phyloP scores from a whole-genome alignment of 345 rosid genomes.

The Alliaria petiolata region DNA sequence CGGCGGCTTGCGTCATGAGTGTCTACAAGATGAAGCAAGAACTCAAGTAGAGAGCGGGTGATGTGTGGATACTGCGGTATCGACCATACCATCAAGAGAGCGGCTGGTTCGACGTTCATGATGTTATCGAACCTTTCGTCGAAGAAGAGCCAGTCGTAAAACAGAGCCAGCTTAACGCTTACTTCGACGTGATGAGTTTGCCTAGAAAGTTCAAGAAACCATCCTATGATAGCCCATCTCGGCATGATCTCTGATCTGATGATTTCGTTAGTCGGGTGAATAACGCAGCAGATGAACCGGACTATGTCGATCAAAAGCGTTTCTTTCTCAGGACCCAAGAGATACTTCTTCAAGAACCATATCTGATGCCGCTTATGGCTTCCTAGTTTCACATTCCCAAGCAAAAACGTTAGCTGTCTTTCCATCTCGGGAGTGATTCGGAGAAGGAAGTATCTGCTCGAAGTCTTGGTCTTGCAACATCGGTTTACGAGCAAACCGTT shows the following conservation, averaged over 20 bases:
- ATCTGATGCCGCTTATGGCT: slow-evolving; percentile 63
- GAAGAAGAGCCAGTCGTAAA: slow-evolving; percentile 86
- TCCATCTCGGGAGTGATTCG: slow-evolving; percentile 70
- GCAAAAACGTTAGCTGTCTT: slow-evolving; percentile 65
- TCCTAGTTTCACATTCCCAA: slow-evolving; percentile 69
- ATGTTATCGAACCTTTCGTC: slow-evolving; percentile 60
- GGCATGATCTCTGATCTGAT: slow-evolving; percentile 65
- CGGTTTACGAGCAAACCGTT: slow-evolving; percentile 52
- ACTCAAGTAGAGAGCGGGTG: slow-evolving; percentile 68
- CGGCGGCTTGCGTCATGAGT: slow-evolving; percentile 51
- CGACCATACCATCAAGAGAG: slow-evolving; percentile 69
- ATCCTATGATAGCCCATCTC: slow-evolving; percentile 85
- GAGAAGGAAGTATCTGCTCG: slow-evolving; percentile 61
- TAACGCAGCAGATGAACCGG: slow-evolving; percentile 71
- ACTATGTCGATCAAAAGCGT: slow-evolving; percentile 58
- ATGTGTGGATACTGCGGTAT: slow-evolving; percentile 58
- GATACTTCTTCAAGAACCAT: slow-evolving; percentile 74
- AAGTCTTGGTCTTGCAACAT: slow-evolving; percentile 49
- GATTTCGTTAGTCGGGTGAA: slow-evolving; percentile 61
- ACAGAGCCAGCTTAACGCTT: slow-evolving; percentile 63
- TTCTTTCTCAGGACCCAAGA: slow-evolving; percentile 53
- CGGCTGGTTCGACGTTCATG: slow-evolving; percentile 90
- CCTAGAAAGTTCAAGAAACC: slow-evolving; percentile 55
- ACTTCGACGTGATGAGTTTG: slow-evolving; percentile 50
- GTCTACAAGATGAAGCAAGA: slow-evolving; percentile 65